A percentile compares a stretch with the other conserved stretches of the same genome.
phyloP scores from a whole-genome alignment of 306 rosid species.

The Gastrolobium bilobum region DNA sequence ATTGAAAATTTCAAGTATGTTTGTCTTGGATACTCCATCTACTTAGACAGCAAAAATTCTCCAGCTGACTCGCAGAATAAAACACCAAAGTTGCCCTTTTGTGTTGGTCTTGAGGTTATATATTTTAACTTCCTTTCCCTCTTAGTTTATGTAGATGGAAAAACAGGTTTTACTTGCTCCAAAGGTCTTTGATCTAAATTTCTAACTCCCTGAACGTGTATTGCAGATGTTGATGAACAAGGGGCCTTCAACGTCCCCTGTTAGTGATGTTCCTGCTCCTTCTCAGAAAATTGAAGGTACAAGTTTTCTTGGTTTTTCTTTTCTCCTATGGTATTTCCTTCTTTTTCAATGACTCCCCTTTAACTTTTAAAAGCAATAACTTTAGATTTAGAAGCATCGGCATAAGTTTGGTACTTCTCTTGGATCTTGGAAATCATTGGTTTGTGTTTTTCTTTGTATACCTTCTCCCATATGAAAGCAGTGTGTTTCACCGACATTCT shows the following conservation, averaged over 20 bases:
- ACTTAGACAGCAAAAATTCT: slow-evolving; percentile 60
- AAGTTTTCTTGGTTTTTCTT: background rate
- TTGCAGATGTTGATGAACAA: slow-evolving; percentile 66
- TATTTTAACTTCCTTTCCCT: slow-evolving; percentile 23
- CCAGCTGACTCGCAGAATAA: slow-evolving; percentile 54
- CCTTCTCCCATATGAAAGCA: too few species aligned
- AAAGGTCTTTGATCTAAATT: background rate
- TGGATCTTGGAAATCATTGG: background rate
- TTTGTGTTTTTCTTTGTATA: background rate
- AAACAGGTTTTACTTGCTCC: slow-evolving; percentile 5
- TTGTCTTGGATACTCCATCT: slow-evolving; percentile 78
- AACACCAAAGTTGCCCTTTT: slow-evolving; percentile 69
- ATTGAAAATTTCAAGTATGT: slow-evolving; percentile 72
- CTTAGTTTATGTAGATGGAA: background rate
- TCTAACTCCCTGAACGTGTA: slow-evolving; percentile 18
- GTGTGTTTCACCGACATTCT: too few species aligned
- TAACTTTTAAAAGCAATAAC: background rate
- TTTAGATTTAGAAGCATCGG: background rate
- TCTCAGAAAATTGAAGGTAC: slow-evolving; percentile 34
- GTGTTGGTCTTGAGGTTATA: slow-evolving; percentile 77
- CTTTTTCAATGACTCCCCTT: background rate
- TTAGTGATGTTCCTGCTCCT: slow-evolving; percentile 40
- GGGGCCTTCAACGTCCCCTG: slow-evolving; percentile 47
- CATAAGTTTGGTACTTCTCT: background rate
- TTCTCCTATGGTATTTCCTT: slow-evolving; percentile 1